Conservation (phyloP, 352 stramenopile genomes). For the Thalassiosira oceanica region DNA sequence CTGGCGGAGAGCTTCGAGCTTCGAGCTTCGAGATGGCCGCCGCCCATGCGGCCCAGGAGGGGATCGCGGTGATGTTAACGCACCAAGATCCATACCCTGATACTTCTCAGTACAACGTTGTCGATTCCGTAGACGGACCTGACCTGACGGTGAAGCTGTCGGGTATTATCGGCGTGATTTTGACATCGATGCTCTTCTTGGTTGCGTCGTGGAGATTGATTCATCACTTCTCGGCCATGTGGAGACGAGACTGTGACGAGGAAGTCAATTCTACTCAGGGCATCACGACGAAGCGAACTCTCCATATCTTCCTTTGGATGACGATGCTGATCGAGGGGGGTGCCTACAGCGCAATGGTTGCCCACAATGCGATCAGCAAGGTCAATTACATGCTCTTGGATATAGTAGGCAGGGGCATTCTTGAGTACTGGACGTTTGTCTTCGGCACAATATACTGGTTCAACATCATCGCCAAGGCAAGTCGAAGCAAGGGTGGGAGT, state of each 20-base stretch:
- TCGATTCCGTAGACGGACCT: background rate
- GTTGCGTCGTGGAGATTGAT: constrained; percentile 52
- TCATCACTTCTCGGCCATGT: constrained; percentile 47
- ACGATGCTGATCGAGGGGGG: constrained; percentile 34
- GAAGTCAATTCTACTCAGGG: constrained; percentile 19
- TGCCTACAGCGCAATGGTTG: constrained; percentile 33
- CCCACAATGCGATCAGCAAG: constrained; percentile 19
- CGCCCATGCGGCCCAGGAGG: no score
- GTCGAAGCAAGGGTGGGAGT: constrained; percentile 7
- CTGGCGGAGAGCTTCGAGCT: no score
- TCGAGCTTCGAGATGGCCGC: no score
- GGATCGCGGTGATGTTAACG: no score
- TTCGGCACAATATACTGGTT: constrained; percentile 61
- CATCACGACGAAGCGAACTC: constrained; percentile 35
- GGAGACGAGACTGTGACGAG: constrained; percentile 16
- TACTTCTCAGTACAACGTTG: no score
- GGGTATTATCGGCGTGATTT: constrained; percentile 42
- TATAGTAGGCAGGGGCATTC: constrained; percentile 51
- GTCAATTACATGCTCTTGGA: constrained; percentile 58
- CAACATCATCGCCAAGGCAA: constrained; percentile 24
- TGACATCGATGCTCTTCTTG: constrained; percentile 44
- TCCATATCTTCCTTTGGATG: constrained; percentile 28
- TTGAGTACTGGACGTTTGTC: constrained; percentile 55
- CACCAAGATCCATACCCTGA: no score
- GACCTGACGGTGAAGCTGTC: background rate